These are phyloP conservation scores for Pseudevernia furfuracea DNA, from an alignment of 495 filamentous ascomycete genomes.

Conservation along the genomic window DNA sequence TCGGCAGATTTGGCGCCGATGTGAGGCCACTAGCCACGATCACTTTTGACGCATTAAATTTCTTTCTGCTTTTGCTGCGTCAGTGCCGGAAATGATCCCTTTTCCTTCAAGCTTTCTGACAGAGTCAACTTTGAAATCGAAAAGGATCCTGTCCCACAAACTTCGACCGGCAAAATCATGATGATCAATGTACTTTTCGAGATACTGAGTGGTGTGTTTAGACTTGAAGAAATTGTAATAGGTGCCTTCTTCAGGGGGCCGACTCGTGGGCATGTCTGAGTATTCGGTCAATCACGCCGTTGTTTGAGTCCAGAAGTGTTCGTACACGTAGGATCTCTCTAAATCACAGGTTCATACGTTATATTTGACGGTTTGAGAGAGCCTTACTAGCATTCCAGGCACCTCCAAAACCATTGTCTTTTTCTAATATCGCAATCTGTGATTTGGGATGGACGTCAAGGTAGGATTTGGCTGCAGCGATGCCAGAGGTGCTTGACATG, in stretches of 20 bases:
- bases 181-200: background rate
- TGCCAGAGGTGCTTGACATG: background rate
- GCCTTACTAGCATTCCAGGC: background rate
- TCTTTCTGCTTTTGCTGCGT: background rate
- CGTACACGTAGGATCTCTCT: background rate
- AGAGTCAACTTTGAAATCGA: background rate
- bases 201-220: background rate
- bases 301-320: background rate
- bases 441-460: background rate
- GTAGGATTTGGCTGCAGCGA: background rate
- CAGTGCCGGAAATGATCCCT: background rate
- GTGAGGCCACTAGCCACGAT: slow-evolving; percentile 38
- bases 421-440: background rate
- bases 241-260: background rate
- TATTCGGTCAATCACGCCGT: background rate
- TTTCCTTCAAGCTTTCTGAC: background rate
- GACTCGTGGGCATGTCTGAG: background rate
- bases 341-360: background rate
- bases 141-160: background rate
- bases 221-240: background rate
- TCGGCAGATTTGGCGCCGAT: slow-evolving; percentile 34
- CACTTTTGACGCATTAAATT: slow-evolving; percentile 29
- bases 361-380: background rate
- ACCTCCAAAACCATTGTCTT: background rate
- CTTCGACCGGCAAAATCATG: background rate